A percentile compares a stretch with the other conserved stretches of the same genome.
Evolutionary conservation across 352 stramenopile genomes (phyloP).

Genomic region (Phytopythium mirpurense): DNA sequence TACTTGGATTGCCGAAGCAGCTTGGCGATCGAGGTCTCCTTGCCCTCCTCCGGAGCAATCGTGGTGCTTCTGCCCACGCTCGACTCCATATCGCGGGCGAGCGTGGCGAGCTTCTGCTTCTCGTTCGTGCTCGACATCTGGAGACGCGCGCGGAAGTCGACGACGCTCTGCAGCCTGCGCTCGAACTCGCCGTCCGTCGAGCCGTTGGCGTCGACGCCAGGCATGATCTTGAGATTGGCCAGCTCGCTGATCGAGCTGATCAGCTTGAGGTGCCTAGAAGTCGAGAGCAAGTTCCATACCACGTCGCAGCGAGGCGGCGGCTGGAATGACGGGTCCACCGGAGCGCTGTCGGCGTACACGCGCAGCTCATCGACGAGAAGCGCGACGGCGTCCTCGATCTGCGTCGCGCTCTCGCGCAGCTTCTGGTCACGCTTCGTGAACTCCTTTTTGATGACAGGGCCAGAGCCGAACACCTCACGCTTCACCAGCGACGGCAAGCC

Average conservation of each 20-base stretch:
- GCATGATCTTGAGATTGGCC: constrained; percentile 48
- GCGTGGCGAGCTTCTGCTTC: constrained; percentile 52
- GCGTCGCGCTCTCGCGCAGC: constrained; percentile 41
- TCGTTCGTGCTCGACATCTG: constrained; percentile 69
- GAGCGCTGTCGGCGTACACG: constrained; percentile 46
- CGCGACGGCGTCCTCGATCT: constrained; percentile 51
- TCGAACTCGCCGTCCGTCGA: constrained; percentile 38
- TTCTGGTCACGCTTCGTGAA: constrained; percentile 75
- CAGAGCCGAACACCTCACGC: constrained; percentile 45
- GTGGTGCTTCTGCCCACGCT: neutral
- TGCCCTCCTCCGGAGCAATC: constrained; percentile 2
- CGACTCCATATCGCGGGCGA: constrained; percentile 32
- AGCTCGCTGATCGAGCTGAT: constrained; percentile 72
- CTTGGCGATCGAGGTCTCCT: constrained; percentile 2
- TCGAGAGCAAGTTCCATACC: constrained; percentile 67
- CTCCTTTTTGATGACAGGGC: constrained; percentile 64
- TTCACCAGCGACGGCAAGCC: constrained; percentile 25
- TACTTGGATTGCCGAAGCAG: constrained; percentile 33
- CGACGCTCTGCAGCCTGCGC: constrained; percentile 54
- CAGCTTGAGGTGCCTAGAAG: constrained; percentile 64
- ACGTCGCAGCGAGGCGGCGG: constrained; percentile 42
- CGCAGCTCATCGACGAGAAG: constrained; percentile 70
- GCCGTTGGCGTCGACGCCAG: constrained; percentile 13
- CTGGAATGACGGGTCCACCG: constrained; percentile 43
- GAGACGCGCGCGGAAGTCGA: constrained; percentile 66